These are phyloP conservation scores for Zostera marina DNA, from an alignment of 116 monocot species.

Conservation along the genomic window DNA sequence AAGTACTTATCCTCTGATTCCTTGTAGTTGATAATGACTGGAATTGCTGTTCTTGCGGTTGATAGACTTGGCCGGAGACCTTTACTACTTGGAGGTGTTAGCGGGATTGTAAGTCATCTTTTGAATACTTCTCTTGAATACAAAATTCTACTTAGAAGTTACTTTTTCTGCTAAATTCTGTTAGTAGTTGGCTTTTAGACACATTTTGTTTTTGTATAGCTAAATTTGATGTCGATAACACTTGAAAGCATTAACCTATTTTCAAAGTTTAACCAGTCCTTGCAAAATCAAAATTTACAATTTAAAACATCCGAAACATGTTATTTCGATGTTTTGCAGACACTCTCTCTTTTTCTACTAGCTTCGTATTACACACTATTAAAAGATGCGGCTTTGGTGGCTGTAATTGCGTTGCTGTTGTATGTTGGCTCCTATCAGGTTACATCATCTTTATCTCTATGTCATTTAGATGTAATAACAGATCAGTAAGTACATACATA, in stretches of 20 bases:
- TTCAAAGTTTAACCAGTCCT: background rate
- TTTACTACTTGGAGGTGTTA: slow-evolving; percentile 83
- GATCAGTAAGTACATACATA: no score
- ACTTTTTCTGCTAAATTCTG: background rate
- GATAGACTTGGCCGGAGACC: slow-evolving; percentile 86
- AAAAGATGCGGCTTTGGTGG: slow-evolving; percentile 39
- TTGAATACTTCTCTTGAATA: no score
- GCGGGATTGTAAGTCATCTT: slow-evolving; percentile 59
- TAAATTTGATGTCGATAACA: background rate
- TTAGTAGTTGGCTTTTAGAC: background rate
- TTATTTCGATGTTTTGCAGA: slow-evolving; percentile 24
- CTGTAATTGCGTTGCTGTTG: slow-evolving; percentile 65
- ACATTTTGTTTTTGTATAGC: background rate
- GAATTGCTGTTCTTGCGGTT: slow-evolving; percentile 75
- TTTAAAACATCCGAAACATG: background rate
- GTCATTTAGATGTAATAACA: background rate
- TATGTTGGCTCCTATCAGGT: slow-evolving; percentile 95
- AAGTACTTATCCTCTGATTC: background rate
- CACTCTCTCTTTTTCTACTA: slow-evolving; percentile 61
- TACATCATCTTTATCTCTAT: background rate
- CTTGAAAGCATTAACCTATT: background rate
- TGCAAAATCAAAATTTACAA: background rate
- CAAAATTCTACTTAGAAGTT: background rate
- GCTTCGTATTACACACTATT: slow-evolving; percentile 66
- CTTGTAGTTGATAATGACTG: slow-evolving; percentile 76